A percentile compares a stretch with the other conserved stretches of the same genome.
phyloP scores from a whole-genome alignment of 495 filamentous ascomycete species.

The Talaromyces wortmannii region DNA sequence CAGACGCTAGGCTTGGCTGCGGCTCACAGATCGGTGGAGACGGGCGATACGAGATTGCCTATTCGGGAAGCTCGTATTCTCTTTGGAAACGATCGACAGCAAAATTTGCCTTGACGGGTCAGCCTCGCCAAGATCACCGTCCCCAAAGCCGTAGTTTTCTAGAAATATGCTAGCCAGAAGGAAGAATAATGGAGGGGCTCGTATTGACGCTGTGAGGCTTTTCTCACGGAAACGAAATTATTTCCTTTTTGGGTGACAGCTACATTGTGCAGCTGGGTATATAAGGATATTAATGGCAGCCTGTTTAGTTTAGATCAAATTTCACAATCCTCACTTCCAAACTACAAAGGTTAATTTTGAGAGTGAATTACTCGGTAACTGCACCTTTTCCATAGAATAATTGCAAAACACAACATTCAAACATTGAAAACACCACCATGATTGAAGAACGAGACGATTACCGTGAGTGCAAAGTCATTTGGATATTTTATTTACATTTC shows the following conservation, averaged over 20 bases:
- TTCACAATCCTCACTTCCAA: too few relatives aligned
- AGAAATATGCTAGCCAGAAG: background rate
- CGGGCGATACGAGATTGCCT: background rate
- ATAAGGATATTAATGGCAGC: too few relatives aligned
- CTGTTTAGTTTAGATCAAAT: too few relatives aligned
- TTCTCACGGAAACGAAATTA: background rate
- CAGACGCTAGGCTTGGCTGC: too few relatives aligned
- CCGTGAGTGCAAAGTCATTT: conserved; percentile 6
- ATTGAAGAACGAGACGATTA: conserved; percentile 11
- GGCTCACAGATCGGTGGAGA: too few relatives aligned
- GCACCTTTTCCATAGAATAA: too few relatives aligned
- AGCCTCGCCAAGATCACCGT: too few relatives aligned
- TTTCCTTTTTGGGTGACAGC: background rate
- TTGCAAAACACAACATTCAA: too few relatives aligned
- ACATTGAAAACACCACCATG: conserved; percentile 2
- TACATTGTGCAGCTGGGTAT: too few relatives aligned
- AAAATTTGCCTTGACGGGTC: too few relatives aligned
- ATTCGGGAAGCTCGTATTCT: conserved; percentile 18
- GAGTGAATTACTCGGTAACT: too few relatives aligned
- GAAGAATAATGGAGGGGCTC: background rate
- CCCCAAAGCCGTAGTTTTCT: background rate
- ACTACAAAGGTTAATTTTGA: too few relatives aligned
- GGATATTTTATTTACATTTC: background rate
- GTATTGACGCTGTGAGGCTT: background rate
- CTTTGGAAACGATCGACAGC: conserved; percentile 3